Conservation (phyloP, 257 asterid species). For the Solanum rostratum region DNA sequence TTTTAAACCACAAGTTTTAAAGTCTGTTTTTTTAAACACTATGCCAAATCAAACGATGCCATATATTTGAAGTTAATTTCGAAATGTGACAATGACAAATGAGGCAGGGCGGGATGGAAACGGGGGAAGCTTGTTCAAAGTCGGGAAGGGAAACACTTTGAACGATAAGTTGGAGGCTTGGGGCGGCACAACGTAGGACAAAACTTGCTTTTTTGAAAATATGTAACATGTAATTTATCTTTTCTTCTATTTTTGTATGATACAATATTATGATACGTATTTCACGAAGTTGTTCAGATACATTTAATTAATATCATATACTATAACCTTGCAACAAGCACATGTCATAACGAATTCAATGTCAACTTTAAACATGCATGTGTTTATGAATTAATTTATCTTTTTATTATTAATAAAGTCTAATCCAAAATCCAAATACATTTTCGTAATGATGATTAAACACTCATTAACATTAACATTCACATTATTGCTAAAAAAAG, state of each 20-base stretch:
- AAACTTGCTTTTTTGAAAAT: not conserved
- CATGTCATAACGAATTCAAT: not conserved
- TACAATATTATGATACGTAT: not conserved
- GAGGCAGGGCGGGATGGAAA: not conserved
- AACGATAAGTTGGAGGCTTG: not conserved
- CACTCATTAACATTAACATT: not conserved
- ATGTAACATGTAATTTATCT: not conserved
- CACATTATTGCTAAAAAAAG: not conserved
- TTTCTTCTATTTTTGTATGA: not conserved
- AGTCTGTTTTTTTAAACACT: too few species aligned
- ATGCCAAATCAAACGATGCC: too few species aligned
- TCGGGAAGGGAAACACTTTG: not conserved
- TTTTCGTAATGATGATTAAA: not conserved
- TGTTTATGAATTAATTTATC: not conserved
- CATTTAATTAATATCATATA: not conserved
- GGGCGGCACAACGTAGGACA: not conserved
- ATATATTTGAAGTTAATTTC: not conserved
- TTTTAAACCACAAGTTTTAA: too few species aligned
- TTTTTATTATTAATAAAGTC: not conserved
- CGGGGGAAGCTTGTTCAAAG: not conserved
- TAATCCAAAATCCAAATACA: fast-evolving
- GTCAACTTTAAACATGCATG: not conserved
- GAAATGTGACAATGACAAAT: not conserved
- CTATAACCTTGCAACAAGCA: not conserved
- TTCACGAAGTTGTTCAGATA: not conserved